These are phyloP conservation scores for Cutaneotrichosporon sp. DNA, from an alignment of 1,284 basidiomycete species.

Conservation along the genomic window DNA sequence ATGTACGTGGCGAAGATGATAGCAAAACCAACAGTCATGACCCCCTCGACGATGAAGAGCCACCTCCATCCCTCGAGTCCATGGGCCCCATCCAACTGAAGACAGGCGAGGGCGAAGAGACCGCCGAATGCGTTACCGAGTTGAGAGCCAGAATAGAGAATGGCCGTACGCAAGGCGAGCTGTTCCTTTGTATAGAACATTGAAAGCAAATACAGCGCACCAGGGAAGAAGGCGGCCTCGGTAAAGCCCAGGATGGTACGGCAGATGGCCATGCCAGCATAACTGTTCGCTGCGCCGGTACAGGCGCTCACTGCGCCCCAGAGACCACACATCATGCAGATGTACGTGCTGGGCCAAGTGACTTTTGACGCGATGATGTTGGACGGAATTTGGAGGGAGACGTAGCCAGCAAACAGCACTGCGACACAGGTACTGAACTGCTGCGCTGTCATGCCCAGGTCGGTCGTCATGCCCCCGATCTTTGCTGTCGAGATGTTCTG, in stretches of 20 bases:
- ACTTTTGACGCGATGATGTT: slow-evolving; percentile 41
- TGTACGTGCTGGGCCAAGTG: slow-evolving; percentile 39
- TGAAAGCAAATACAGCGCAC: slow-evolving; percentile 40
- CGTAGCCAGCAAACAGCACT: slow-evolving; percentile 29
- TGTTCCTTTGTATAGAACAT: slow-evolving; percentile 47
- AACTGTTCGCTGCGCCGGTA: slow-evolving; percentile 38
- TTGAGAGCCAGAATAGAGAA: slow-evolving; percentile 42
- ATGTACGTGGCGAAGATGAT: slow-evolving; percentile 39
- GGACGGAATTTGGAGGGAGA: slow-evolving; percentile 46
- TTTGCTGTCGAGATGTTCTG: slow-evolving; percentile 23
- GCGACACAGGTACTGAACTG: slow-evolving; percentile 38
- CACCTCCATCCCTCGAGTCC: slow-evolving; percentile 46
- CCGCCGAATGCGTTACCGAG: slow-evolving; percentile 48
- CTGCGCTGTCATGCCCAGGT: slow-evolving; percentile 21
- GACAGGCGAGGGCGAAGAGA: slow-evolving; percentile 34
- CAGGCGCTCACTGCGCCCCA: slow-evolving; percentile 45
- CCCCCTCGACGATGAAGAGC: slow-evolving; percentile 43
- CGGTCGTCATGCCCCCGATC: slow-evolving; percentile 22
- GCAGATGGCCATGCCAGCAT: slow-evolving; percentile 27
- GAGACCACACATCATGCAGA: slow-evolving; percentile 28
- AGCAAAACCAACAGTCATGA: slow-evolving; percentile 37
- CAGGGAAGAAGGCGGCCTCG: slow-evolving; percentile 47
- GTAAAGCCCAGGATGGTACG: slow-evolving; percentile 35
- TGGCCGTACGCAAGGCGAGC: slow-evolving; percentile 35
- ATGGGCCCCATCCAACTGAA: slow-evolving; percentile 36